phyloP scores from a whole-genome alignment of 2,329 filamentous ascomycete species.

The Alternaria ventricosa region DNA sequence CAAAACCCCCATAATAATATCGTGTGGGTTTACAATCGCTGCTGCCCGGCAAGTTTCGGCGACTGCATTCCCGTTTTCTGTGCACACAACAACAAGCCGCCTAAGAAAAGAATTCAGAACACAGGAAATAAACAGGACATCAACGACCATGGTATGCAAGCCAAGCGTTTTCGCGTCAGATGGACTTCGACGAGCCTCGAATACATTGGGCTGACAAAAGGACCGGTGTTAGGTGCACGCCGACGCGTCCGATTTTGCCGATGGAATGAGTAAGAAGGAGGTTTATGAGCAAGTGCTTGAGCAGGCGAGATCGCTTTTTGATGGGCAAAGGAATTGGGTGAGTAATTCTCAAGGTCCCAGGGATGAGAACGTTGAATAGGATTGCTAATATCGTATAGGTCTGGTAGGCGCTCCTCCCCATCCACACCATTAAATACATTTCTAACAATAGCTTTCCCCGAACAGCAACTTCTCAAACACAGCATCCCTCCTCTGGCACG shows the following conservation, averaged over 20 bases:
- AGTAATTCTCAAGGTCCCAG: neutral
- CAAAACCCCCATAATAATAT: too few relatives aligned
- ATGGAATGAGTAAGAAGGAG: slow-evolving; percentile 71
- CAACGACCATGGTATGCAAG: slow-evolving; percentile 5
- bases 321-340: slow-evolving; percentile 81
- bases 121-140: neutral
- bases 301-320: slow-evolving; percentile 72
- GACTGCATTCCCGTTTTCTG: neutral
- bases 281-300: slow-evolving; percentile 77
- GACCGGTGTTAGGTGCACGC: slow-evolving; percentile 84
- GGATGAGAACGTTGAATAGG: neutral
- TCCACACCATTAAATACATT: neutral
- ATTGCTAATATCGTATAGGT: neutral
- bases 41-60: slow-evolving; percentile 9
- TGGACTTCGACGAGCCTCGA: neutral
- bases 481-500: slow-evolving; percentile 79
- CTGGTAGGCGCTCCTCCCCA: too few relatives aligned
- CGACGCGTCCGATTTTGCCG: slow-evolving; percentile 75
- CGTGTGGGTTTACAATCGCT: neutral
- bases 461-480: slow-evolving; percentile 72
- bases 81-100: too few relatives aligned
- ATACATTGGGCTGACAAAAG: neutral
- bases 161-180: neutral
- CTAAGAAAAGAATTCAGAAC: neutral
- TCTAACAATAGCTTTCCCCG: neutral